Percentiles rank a stretch among this genome's conserved stretches.
Conservation (phyloP, 1,284 basidiomycete genomes). For the Naganishia liquefaciens region DNA sequence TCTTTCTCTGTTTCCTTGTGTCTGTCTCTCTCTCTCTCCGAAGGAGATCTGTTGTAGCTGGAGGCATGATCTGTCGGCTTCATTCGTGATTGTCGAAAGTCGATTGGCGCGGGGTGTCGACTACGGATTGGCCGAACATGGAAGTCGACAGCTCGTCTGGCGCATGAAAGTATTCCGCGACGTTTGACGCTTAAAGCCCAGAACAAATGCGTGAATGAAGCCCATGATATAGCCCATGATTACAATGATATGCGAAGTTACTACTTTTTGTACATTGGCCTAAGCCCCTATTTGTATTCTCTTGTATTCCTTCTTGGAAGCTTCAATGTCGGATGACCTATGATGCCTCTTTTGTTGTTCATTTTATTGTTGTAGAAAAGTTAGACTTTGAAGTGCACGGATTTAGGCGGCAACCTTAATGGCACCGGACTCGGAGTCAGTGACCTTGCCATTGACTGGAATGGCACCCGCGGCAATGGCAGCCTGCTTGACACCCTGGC, state of each 20-base stretch:
- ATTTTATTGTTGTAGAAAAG: conserved; percentile 11
- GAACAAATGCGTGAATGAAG: background rate
- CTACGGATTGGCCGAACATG: no score
- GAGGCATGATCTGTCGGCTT: no score
- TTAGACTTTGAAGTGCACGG: background rate
- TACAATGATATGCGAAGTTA: conserved; percentile 18
- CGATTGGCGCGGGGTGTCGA: no score
- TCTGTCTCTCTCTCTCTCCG: no score
- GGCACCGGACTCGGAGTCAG: conserved; percentile 34
- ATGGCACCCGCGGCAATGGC: conserved; percentile 42
- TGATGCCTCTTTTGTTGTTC: conserved; percentile 27
- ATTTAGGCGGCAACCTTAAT: conserved; percentile 30
- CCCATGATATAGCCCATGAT: conserved; percentile 10
- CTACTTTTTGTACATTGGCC: background rate
- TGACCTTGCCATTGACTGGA: conserved; percentile 38
- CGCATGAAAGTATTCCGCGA: no score
- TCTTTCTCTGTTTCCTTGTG: no score
- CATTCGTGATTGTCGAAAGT: no score
- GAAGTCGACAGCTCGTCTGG: no score
- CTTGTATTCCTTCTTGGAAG: background rate
- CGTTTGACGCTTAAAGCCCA: no score
- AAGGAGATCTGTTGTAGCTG: no score
- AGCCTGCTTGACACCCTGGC: conserved; percentile 36
- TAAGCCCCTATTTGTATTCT: background rate
- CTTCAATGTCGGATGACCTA: no score